Conservation (phyloP, 2,329 filamentous ascomycete genomes). For the Phaeophleospora eucalypticola region DNA sequence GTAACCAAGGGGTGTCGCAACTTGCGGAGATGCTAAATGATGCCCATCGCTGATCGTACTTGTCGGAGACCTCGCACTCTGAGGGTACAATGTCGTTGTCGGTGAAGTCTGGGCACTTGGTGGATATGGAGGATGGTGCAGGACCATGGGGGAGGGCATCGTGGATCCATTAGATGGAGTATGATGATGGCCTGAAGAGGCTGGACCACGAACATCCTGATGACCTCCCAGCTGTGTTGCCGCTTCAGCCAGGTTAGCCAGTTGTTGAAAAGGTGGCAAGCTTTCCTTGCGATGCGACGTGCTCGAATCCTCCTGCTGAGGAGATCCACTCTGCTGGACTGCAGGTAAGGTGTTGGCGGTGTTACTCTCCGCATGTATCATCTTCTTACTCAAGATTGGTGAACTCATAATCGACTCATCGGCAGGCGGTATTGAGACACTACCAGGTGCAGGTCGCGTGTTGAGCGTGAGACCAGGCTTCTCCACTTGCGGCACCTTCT, state of each 20-base stretch:
- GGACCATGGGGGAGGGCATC: constrained; percentile 27
- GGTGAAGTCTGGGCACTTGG: constrained; percentile 28
- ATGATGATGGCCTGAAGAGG: constrained; percentile 22
- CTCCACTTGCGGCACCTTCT: constrained; percentile 15
- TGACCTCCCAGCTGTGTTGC: constrained; percentile 46
- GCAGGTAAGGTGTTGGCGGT: constrained; percentile 24
- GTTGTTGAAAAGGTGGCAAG: constrained; percentile 32
- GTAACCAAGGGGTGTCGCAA: constrained; percentile 17
- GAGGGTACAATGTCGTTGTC: constrained; percentile 14
- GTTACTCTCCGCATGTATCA: constrained; percentile 14
- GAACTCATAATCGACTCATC: constrained; percentile 21
- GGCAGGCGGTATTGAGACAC: too few relatives aligned
- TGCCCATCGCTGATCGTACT: constrained; percentile 22
- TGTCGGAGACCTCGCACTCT: constrained; percentile 23
- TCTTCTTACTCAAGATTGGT: constrained; percentile 22
- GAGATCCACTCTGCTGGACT: constrained; percentile 22
- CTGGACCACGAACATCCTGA: constrained; percentile 18
- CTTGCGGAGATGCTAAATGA: constrained; percentile 26
- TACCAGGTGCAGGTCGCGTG: too few relatives aligned
- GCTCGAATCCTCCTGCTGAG: constrained; percentile 9
- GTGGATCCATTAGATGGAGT: constrained; percentile 28
- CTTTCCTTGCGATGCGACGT: constrained; percentile 25
- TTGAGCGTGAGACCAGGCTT: too few relatives aligned
- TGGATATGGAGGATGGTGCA: constrained; percentile 23
- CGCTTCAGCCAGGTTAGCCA: constrained; percentile 22